phyloP scores from a whole-genome alignment of 2,329 filamentous ascomycete species.

The Penicillium aurantiogriseum region DNA sequence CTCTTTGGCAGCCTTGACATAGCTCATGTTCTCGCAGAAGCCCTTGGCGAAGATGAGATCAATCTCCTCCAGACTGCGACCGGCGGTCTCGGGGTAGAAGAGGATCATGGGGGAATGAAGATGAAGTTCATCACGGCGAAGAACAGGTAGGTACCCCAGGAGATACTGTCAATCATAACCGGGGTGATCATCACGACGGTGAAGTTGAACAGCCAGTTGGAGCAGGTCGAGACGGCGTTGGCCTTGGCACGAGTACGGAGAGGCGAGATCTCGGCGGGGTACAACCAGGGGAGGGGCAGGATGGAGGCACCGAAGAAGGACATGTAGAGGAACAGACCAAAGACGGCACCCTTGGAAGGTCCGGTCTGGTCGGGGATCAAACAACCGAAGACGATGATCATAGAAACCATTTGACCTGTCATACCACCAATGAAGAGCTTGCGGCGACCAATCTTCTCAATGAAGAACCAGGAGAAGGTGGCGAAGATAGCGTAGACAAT shows the following conservation, averaged over 20 bases:
- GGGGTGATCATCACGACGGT: constrained; percentile 53
- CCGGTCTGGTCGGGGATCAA: constrained; percentile 32
- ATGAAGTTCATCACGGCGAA: constrained; percentile 43
- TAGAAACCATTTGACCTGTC: constrained; percentile 39
- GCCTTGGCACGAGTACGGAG: constrained; percentile 57
- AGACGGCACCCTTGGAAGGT: constrained; percentile 44
- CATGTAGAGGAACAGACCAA: constrained; percentile 68
- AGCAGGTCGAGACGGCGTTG: constrained; percentile 54
- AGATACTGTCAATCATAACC: constrained; percentile 40
- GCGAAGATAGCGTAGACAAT: constrained; percentile 46
- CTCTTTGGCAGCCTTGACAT: constrained; percentile 34
- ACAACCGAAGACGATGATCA: constrained; percentile 43
- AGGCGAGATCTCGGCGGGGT: constrained; percentile 53
- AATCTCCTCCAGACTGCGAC: constrained; percentile 46
- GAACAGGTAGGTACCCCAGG: constrained; percentile 47
- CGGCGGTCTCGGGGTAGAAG: constrained; percentile 54
- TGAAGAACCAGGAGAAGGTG: constrained; percentile 50
- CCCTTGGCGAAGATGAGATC: constrained; percentile 48
- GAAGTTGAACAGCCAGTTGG: constrained; percentile 59
- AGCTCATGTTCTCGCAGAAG: constrained; percentile 43
- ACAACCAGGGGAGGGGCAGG: constrained; percentile 61
- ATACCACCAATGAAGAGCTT: constrained; percentile 44
- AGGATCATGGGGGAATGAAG: constrained; percentile 56
- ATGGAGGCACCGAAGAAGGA: constrained; percentile 66
- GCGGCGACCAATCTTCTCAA: constrained; percentile 50